These are phyloP conservation scores for Ganoderma multipileum DNA, from an alignment of 1,284 basidiomycete genomes.

Conservation along the genomic window DNA sequence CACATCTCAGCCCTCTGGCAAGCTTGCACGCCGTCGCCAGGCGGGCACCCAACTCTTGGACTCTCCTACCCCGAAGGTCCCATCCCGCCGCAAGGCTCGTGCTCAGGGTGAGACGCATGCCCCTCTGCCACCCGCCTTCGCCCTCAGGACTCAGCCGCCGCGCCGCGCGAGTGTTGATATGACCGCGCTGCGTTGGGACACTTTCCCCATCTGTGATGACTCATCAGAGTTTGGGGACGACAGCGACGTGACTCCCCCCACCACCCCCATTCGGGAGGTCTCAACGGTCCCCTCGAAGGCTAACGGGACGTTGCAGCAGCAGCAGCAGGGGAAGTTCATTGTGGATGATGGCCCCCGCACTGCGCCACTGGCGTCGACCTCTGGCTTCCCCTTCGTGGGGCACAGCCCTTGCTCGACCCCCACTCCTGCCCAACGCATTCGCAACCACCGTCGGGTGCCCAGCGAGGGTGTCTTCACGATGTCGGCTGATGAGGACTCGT, in stretches of 20 bases:
- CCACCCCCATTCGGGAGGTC: conserved; percentile 42
- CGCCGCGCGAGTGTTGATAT: conserved; percentile 31
- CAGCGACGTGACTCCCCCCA: conserved; percentile 42
- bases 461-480: conserved; percentile 74
- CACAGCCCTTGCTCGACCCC: conserved; percentile 44
- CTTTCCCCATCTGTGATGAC: conserved; percentile 76
- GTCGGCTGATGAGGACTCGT: conserved; percentile 70
- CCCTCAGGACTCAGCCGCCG: conserved; percentile 26
- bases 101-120: conserved; percentile 23
- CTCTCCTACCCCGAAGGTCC: conserved; percentile 48
- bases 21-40: conserved; percentile 61
- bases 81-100: conserved; percentile 48
- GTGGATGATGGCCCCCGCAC: conserved; percentile 55
- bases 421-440: conserved; percentile 44
- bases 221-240: conserved; percentile 53
- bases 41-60: conserved; percentile 39
- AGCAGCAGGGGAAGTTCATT: conserved; percentile 42
- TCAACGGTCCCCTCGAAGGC: conserved; percentile 36
- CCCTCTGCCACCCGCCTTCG: conserved; percentile 18
- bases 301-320: conserved; percentile 41
- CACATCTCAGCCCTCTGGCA: conserved; percentile 55
- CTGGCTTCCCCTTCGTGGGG: conserved; percentile 47
- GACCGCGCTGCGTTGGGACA: conserved; percentile 36
- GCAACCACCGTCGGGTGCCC: conserved; percentile 61
- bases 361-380: conserved; percentile 52